Evolutionary conservation across 2,329 filamentous ascomycete species (phyloP), one percentile per base, ranked within the genome.

Genomic region (Ascosphaera pollenicola): DNA sequence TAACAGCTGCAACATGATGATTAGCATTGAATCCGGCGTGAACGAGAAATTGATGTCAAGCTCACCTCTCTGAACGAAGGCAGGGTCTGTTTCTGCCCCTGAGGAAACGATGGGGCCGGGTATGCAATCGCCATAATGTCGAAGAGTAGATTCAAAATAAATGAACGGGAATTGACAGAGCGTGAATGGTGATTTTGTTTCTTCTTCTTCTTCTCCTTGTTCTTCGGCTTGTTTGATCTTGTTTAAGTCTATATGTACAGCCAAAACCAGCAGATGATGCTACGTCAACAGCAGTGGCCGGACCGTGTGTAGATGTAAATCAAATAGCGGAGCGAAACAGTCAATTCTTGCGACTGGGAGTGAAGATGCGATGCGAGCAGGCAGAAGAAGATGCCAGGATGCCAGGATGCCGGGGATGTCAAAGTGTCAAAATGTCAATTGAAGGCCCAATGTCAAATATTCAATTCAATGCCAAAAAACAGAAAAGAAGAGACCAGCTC

Each of bases 21-120:
- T 31, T 3, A 31, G 2, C 13, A 16, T 13, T 18, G 38, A 42
- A 21, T 40, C 40, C 24, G 21, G 21, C 35, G 3, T 5, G 16
- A 30, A 38, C 19, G 3, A 26, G 13, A 3, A 21, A 36, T 18
- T 19, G 17, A 36, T 16, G 13, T 13, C 34, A 15, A 35, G 17
- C 30, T 21, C 2, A 58, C 55, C 50, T 58, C 55, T 46, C 55
- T 49, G 40, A 58, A 57, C 39, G 55, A 56, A 37, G 55, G 55
- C 24, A 58, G 49, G 17, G 53, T 51, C 42, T 54, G 55, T 31
- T 50, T 44, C 37, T 51, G 50, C 44, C 53, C 51, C 41, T 51
- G 46, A 39, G 51, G 45, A 37, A 53, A 48, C 39, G 51, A 49
- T 15, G 8, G 28, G 43, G 46, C 53, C 42, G 52, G 50, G 45